Evolutionary conservation across 139 green algal species (phyloP), one percentile per base, ranked within the genome.

Genomic region (Desmodesmus armatus): DNA sequence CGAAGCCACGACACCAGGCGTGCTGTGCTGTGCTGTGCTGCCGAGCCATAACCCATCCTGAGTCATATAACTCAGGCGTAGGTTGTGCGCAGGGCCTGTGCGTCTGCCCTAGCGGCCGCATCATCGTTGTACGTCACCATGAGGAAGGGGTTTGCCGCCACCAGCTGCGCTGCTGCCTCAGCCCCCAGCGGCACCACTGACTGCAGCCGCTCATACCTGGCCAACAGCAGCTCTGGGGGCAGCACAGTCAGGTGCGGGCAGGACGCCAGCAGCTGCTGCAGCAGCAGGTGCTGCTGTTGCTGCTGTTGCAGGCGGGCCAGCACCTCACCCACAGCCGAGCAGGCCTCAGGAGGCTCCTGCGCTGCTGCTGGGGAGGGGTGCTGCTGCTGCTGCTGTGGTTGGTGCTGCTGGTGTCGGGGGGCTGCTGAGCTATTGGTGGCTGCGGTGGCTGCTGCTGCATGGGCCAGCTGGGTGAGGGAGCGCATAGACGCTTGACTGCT

Each of bases 221-320:
- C n/a, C 17, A 33, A 5, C 60, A 69, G 25, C 60, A 69, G 60
- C 13, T 29, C 60, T 33, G 60, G 60, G 11, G 60, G 60, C 60
- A 69, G 17, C 60, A 33, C 11, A 9, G 5, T 5, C 11, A 69
- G 60, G 11, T 69, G 60, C 13, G 60, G 60, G 17, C 17, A n/a
- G 11, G 60, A 9, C 11, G 60, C 60, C 17, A 69, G 60, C 60
- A 69, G 60, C 60, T 69, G 60, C 60, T 69, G 60, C 60, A 69
- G 60, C 25, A 37, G 60, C 60, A 33, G 60, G 25, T 69, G 13
- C 13, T 69, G 17, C 60, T 69, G 11, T 33, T 33, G 60, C 51
- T 13, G 51, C 51, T 62, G 51, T 17, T 62, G 51, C 51, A 27
- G 51, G 51, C n/a, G n/a, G n/a, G n/a, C n/a, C n/a, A n/a, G n/a